phyloP scores from a whole-genome alignment of 1,139 yeast genomes.

The Saccharomycopsis hybrid region DNA sequence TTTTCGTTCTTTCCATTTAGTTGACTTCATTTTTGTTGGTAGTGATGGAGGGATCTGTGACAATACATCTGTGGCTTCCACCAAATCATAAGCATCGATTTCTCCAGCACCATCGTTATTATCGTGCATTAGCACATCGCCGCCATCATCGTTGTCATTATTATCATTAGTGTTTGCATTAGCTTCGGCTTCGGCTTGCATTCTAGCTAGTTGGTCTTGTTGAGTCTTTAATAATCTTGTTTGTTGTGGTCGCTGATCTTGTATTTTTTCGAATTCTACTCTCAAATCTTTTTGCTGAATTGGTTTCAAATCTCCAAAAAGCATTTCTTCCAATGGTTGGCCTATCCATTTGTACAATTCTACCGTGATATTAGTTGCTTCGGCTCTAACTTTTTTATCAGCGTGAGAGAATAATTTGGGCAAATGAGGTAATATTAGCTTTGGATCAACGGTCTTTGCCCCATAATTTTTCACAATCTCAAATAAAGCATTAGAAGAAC shows the following conservation, averaged over 20 bases:
- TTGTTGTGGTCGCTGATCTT: constrained; percentile 44
- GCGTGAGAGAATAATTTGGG: constrained; percentile 79
- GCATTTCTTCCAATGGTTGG: constrained; percentile 47
- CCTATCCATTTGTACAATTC: constrained; percentile 78
- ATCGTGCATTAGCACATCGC: constrained; percentile 42
- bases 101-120: constrained; percentile 24
- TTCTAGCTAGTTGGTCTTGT: constrained; percentile 31
- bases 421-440: constrained; percentile 50
- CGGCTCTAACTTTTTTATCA: constrained; percentile 80
- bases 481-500: constrained; percentile 50
- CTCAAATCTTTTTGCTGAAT: constrained; percentile 85
- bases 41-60: constrained; percentile 62
- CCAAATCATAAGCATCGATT: constrained; percentile 48
- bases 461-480: constrained; percentile 64
- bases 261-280: constrained; percentile 54
- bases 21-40: constrained; percentile 45
- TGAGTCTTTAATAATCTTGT: constrained; percentile 52
- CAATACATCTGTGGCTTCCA: constrained; percentile 55
- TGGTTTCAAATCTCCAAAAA: constrained; percentile 75
- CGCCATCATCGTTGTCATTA: constrained; percentile 26
- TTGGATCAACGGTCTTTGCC: constrained; percentile 58
- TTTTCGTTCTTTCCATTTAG: constrained; percentile 90
- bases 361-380: constrained; percentile 63
- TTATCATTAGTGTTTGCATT: constrained; percentile 22
- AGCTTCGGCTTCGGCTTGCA: constrained; percentile 17